Evolutionary conservation across 495 filamentous ascomycete species (phyloP), one percentile per base, ranked within the genome.

Genomic region (Venustampulla echinocandica): DNA sequence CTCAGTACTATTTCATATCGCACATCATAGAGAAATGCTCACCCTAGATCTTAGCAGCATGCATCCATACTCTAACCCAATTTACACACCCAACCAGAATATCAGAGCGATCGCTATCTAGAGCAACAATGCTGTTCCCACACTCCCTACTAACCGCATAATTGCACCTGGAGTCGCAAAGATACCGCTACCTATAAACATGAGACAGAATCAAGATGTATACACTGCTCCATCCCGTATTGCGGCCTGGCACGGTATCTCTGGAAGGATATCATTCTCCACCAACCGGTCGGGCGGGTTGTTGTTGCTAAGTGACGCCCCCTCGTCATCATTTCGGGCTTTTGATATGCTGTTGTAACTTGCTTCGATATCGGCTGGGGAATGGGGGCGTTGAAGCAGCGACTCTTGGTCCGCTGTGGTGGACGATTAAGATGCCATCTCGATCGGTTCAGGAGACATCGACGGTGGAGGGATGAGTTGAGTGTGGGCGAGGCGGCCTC

Each of bases 171-270:
- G 83, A 0, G 80, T 85, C 2, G 82, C 80, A 57, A 87, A 90
- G 49, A 90, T 84, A 23, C 83, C 84, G 54, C 73, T 78, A 0
- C 85, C 85, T 44, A 90, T 80, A 1, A 90, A n/a, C 81, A 0
- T 82, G 77, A 0, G 81, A 86, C 33, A 87, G 78, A 35, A 83
- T 77, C n/a, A 87, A 65, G 34, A 89, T 82, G 59, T 83, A 86
- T 0, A 82, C 80, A 53, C 75, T 80, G 38, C 67, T 67, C 82
- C 82, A 85, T 52, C 66, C 71, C 34, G 87, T 65, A 43, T 80
- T 78, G 11, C 81, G 74, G 19, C 83, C 81, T 32, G 75, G 59
- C 0, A 70, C 69, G 0, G 82, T 76, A 79, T 79, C 41, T 84
- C 75, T 21, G 79, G 79, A 11, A 81, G 64, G 23, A 81, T 73